A percentile compares a stretch with the other conserved stretches of the same genome.
phyloP scores from a whole-genome alignment of 2,329 filamentous ascomycete species.

The Lachnellula willkommii region DNA sequence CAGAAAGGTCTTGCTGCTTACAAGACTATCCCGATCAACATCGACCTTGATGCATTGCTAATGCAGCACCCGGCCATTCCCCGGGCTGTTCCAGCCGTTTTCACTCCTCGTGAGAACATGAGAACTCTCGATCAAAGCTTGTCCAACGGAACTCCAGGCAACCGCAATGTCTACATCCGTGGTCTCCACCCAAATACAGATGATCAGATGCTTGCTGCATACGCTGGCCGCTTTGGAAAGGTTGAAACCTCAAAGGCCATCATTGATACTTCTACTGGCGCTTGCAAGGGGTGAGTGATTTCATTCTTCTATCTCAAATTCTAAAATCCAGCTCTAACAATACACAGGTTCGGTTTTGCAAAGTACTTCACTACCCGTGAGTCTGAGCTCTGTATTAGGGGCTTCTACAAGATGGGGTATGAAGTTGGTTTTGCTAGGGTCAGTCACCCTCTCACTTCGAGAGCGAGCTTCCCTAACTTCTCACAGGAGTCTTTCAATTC shows the following conservation, averaged over 20 bases:
- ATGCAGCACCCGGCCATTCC: slow-evolving; percentile 79
- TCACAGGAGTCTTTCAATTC: slow-evolving; percentile 92
- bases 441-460: slow-evolving; percentile 31
- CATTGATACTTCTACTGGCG: slow-evolving; percentile 86
- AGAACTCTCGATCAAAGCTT: slow-evolving; percentile 91
- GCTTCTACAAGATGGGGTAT: slow-evolving; percentile 89
- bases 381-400: slow-evolving; percentile 92
- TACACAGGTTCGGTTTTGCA: slow-evolving; percentile 83
- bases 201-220: slow-evolving; percentile 78
- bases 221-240: slow-evolving; percentile 81
- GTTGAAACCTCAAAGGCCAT: slow-evolving; percentile 98
- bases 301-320: not conserved
- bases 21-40: slow-evolving; percentile 28
- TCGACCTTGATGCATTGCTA: slow-evolving; percentile 56
- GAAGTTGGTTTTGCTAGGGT: slow-evolving; percentile 96
- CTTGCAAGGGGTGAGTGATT: slow-evolving; percentile 81
- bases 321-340: not conserved
- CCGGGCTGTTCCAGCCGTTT: slow-evolving; percentile 81
- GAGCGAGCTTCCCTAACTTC: slow-evolving; percentile 20
- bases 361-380: slow-evolving; percentile 85
- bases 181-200: slow-evolving; percentile 93
- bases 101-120: slow-evolving; percentile 76
- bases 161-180: slow-evolving; percentile 97
- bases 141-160: slow-evolving; percentile 83
- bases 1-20: slow-evolving; percentile 29